Evolutionary conservation across 805 yeast genomes (phyloP), one percentile per base, ranked within the genome.

Genomic region (Gaillardinia entomophila): DNA sequence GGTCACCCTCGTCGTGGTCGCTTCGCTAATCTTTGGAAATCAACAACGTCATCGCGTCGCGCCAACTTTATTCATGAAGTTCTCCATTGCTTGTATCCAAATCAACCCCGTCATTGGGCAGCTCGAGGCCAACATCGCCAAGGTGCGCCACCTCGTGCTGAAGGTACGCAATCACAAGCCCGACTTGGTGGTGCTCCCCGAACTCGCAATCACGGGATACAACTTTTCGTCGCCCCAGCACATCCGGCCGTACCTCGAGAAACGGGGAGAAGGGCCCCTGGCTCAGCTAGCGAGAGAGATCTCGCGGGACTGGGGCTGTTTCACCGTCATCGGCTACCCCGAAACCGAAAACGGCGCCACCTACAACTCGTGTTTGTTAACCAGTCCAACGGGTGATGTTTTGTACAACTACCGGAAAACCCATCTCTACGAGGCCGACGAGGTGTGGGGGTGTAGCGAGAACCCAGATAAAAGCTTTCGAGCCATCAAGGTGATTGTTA

Each of bases 151-250:
- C 2, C 43, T 79, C 4, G 41, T 77, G 10, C 55, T 61, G 7
- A 19, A 27, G 4, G n/a, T n/a, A n/a, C 24, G 30, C 31, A 44
- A 48, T 27, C 53, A 45, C 27, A 51, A 53, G 5, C 74, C 78
- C 1, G 94, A 87, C 49, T 43, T 88, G n/a, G 53, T 88, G 6
- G 72, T 88, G 1, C 66, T 89, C 5, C 95, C 97, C 0, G 97
- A 88, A 48, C 57, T 88, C 31, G 87, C 94, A 0, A 58, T 89
- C 10, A 82, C 95, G 0, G 96, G 96, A 1, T 88, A 88, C 53
- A 82, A 80, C 47, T 89, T 81, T 57, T 50, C 55, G 18, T 53
- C 60, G 16, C 55, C 51, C 26, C 51, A 46, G 1, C 74, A 68
- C 24, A 77, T 81, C 14, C 53, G 46, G 30, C 89, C 90, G 2